A percentile compares a stretch with the other conserved stretches of the same genome.
These are phyloP conservation scores for Veloboletus limbatus DNA, from an alignment of 1,284 basidiomycete genomes.

Conservation along the genomic window DNA sequence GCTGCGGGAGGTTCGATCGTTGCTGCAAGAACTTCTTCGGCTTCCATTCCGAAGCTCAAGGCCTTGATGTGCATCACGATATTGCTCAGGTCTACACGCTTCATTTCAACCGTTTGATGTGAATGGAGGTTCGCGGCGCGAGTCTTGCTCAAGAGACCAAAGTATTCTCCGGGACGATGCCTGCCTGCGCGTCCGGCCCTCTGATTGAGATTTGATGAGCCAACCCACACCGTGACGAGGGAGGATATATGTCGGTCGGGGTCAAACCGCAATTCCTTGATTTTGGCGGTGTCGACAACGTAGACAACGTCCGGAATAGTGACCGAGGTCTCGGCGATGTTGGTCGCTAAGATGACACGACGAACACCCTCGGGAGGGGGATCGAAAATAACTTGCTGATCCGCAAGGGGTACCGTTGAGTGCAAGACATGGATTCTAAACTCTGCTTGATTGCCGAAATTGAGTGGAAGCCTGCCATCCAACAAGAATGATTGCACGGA, in stretches of 20 bases:
- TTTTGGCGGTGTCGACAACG: constrained; percentile 86
- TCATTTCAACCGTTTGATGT: constrained; percentile 96
- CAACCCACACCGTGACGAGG: constrained; percentile 88
- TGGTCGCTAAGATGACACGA: constrained; percentile 89
- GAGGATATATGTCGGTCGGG: constrained; percentile 86
- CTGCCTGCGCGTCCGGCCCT: constrained; percentile 93
- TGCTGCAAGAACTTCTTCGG: constrained; percentile 83
- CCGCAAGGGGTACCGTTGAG: constrained; percentile 85
- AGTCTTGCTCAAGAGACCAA: constrained; percentile 72
- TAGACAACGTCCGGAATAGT: constrained; percentile 97
- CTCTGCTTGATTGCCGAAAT: constrained; percentile 59
- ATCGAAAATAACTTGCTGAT: constrained; percentile 90
- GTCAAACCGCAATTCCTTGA: constrained; percentile 95
- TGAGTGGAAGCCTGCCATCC: constrained; percentile 57
- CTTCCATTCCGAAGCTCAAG: constrained; percentile 85
- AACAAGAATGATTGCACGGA: constrained; percentile 71
- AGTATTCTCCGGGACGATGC: constrained; percentile 91
- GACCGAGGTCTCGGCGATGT: constrained; percentile 95
- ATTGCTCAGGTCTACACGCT: constrained; percentile 86
- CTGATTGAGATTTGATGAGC: constrained; percentile 91
- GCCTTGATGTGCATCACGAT: constrained; percentile 98
- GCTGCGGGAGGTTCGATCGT: constrained; percentile 90
- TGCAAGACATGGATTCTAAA: constrained; percentile 88
- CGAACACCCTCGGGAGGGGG: constrained; percentile 76
- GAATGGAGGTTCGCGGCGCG: constrained; percentile 68